Evolutionary conservation across 306 rosid species (phyloP), one percentile per base, ranked within the genome.

Genomic region (Prunus salicina): DNA sequence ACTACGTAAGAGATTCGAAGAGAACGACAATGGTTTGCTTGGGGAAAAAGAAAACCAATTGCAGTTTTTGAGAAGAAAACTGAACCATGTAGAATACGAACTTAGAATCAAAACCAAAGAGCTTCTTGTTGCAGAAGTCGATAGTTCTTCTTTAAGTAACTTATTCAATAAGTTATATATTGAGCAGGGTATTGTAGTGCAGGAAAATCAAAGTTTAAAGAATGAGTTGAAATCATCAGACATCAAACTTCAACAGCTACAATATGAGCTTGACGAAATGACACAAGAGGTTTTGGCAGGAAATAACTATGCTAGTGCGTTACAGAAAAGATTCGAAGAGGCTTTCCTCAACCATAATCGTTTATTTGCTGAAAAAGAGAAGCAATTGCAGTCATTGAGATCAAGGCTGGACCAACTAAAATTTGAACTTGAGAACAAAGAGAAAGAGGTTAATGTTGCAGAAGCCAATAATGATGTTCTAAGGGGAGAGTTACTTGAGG

Each of bases 401-500:
- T 76, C 53, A 25, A 88, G 82, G 76, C 73, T 91, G 15, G 78
- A 81, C 64, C 72, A 76, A 49, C 75, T 90, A 72, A 93, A 88
- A 75, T 84, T 80, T 52, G 92, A 91, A 71, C 78, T 91, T n/a
- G 81, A 80, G 67, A 78, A 79, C 0, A 91, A 85, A 82, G 25
- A 72, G n/a, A 85, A 91, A 76, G 96, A 82, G 11, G 82, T 79
- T 9, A 71, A 63, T 71, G 82, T 62, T 61, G 88, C 98, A 68
- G 91, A 90, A 78, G 90, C 86, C 79, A 90, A 82, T 81, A 78
- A 80, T 53, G 76, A 72, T 74, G 93, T 92, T 22, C 79, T 93
- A 69, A 87, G 91, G 70, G 96, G 88, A 79, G 97, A 93, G 19
- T 87, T 93, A 72, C 91, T 93, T 19, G 22, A 63, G 43, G 18